Base-by-base conservation (phyloP, 345 rosid species). In the Dipteronia dyeriana region DNA sequence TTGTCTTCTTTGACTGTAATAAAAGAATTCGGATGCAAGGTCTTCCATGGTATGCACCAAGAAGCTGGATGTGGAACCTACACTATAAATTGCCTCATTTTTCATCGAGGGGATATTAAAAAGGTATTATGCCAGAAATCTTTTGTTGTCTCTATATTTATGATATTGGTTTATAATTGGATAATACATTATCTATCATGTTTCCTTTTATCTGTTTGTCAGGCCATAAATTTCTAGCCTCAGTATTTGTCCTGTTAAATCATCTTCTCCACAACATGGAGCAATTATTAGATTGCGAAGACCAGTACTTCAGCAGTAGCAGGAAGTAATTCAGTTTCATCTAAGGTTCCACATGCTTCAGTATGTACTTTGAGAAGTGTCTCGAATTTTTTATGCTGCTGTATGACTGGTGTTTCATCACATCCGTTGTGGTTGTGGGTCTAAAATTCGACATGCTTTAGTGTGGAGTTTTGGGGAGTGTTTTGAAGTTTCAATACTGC, bases 261-360 rank as follows among this genome's bases (percentile, higher is more conserved):
- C 61, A 56, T 49, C 61, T 56, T 19, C 20, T 56, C 61, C 23
- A 54, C 10, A 20, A 7, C 60, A 54, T 19, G 9, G 60, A 56
- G 61, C 61, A 56, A 56, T 56, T 56, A 56, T 19, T 4, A 56
- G 22, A 19, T 56, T 56, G 10, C 19, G 61, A 56, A 56, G 61
- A 5, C 20, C 61, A 56, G 23, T 56, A n/a, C 7, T 19, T 56
- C 61, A 56, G 61, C 61, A 56, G 71, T 12, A 43, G 47, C 23
- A 34, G 17, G 4, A 41, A n/a, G 29, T 67, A 39, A 14, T 67
- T 39, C 13, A 8, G 71, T 67, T 39, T 11, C 10, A n/a, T 9
- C 19, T 43, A 25, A 69, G 60, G 49, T 47, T 19, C 12, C 71
- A 10, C 74, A 53, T 51, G 74, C 14, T 70, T 70, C 74, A 26